Base-by-base conservation (phyloP, 306 rosid genomes). In the Cicer judaicum region DNA sequence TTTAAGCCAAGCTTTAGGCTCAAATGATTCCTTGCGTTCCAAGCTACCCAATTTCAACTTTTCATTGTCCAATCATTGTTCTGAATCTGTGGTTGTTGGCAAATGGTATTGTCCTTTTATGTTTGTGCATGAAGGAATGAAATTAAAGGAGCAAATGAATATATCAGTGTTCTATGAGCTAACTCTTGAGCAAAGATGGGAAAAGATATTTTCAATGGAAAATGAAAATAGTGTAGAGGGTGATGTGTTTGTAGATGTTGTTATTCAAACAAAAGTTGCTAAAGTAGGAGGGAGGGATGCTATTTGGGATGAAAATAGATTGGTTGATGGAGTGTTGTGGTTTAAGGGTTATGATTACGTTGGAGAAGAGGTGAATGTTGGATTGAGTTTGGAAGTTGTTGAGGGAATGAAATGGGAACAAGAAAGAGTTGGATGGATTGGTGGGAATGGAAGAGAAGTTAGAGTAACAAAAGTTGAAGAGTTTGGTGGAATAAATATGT, bases 1-100 rank as follows among this genome's bases (percentile, higher is more conserved):
- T 19, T 73, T 83, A 65, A 46, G 53, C 6, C 81, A 84, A 82
- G 92, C 95, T 9, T 57, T 73, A 1, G 94, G 95, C 5, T 69
- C 83, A 47, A 60, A 86, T 7, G 34, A 69, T 24, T 39, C 79
- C 0, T 53, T 88, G 5, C 81, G 87, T 41, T 53, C 68, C 5
- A 49, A 49, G 7, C 77, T 90, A 41, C 92, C 92, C 0, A n/a
- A 57, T 2, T 74, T 87, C 46, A 12, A 54, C 29, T 84, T 68
- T 13, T 36, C 84, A 19, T 2, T 70, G 6, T 74, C 75, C 1
- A 8, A 59, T 7, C 13, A 57, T 16, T 16, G 41, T 18, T 83
- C 70, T 43, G 70, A 65, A 43, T 42, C 70, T 10, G 53, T 65
- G 38, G 5, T 42, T 10, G 70, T 65, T 18, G 70, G 70, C 18